Evolutionary conservation across 2,329 filamentous ascomycete species (phyloP).

Genomic region (Leptographium wingfieldii): DNA sequence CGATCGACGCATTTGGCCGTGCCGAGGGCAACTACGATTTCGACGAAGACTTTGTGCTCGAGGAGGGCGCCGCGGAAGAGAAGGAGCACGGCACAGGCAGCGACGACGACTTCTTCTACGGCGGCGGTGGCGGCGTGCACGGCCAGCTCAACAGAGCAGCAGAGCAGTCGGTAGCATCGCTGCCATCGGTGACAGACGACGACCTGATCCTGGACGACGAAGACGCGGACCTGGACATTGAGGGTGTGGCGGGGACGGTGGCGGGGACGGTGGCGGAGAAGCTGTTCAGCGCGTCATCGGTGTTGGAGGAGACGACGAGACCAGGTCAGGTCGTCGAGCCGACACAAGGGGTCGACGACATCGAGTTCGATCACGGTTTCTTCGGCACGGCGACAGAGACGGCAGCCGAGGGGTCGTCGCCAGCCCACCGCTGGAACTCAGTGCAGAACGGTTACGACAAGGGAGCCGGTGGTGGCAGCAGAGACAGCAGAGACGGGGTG

Average conservation of each 20-base stretch:
- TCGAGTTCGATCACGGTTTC: constrained; percentile 67
- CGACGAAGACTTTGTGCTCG: constrained; percentile 49
- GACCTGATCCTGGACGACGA: constrained; percentile 7
- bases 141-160: constrained; percentile 16
- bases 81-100: constrained; percentile 6
- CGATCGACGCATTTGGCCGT: constrained; percentile 65
- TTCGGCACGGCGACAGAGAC: constrained; percentile 53
- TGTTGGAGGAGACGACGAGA: constrained; percentile 20
- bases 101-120: constrained; percentile 16
- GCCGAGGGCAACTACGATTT: constrained; percentile 49
- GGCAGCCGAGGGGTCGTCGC: constrained; percentile 25
- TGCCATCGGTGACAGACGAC: constrained; percentile 8
- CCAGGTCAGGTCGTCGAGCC: not conserved
- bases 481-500: not conserved
- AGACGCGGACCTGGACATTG: not conserved
- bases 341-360: constrained; percentile 25
- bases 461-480: constrained; percentile 23
- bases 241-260: constrained; percentile 8
- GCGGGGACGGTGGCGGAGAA: constrained; percentile 26
- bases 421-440: constrained; percentile 62
- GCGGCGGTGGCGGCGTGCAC: not conserved
- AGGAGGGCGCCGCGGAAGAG: constrained; percentile 24
- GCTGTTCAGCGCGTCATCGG: constrained; percentile 33
- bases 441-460: constrained; percentile 60
- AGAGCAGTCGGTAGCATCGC: constrained; percentile 10